Evolutionary conservation across 75 land plant species (phyloP).

Genomic region (Pinus tabuliformis): DNA sequence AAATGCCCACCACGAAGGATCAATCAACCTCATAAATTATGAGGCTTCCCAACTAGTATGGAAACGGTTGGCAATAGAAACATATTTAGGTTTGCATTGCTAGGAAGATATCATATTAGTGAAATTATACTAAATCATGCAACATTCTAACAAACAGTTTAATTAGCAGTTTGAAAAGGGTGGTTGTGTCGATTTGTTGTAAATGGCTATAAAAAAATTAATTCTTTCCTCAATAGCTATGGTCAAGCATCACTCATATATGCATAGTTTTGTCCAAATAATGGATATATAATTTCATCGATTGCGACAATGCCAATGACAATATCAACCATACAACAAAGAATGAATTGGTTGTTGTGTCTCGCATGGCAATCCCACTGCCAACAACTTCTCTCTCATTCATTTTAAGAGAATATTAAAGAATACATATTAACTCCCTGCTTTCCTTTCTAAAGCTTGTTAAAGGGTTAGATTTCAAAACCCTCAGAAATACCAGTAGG

Average conservation of each 20-base stretch:
- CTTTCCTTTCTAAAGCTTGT: neutral
- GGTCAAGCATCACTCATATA: neutral
- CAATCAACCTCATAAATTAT: too few relatives aligned
- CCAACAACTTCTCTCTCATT: neutral
- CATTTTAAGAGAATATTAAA: neutral
- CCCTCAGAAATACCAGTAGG: neutral
- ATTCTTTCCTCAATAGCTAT: too few relatives aligned
- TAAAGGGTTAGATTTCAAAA: neutral
- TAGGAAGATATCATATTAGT: too few relatives aligned
- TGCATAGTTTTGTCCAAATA: neutral
- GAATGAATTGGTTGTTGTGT: neutral
- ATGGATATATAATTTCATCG: constrained; percentile 7
- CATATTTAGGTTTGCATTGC: too few relatives aligned
- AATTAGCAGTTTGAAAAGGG: too few relatives aligned
- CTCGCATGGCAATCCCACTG: neutral
- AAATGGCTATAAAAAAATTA: too few relatives aligned
- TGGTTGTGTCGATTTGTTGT: too few relatives aligned
- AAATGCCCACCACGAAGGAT: too few relatives aligned
- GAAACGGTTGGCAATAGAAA: too few relatives aligned
- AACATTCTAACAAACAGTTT: too few relatives aligned
- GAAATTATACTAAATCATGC: too few relatives aligned
- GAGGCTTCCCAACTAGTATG: too few relatives aligned
- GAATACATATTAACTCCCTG: neutral
- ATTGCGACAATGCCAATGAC: constrained; percentile 2
- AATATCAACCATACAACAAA: neutral